Evolutionary conservation across 2,329 filamentous ascomycete species (phyloP).

Genomic region (Nigrospora oryzae): DNA sequence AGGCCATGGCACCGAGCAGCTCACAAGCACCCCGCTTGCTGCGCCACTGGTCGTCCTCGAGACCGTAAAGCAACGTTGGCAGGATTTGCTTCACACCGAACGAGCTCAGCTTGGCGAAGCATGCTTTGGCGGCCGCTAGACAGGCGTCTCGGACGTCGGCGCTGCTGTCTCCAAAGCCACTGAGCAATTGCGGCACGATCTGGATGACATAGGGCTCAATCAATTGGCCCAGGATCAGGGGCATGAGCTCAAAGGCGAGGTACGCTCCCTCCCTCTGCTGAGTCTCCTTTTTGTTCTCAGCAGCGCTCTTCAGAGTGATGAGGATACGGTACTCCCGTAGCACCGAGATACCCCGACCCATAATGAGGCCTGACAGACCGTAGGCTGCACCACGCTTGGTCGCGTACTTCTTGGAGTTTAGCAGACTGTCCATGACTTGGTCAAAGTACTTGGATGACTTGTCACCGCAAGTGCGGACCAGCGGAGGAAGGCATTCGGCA

Average conservation of each 20-base stretch:
- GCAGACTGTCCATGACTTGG: constrained; percentile 70
- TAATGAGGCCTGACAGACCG: constrained; percentile 82
- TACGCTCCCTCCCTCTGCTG: constrained; percentile 84
- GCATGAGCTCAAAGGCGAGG: constrained; percentile 83
- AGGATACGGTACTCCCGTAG: constrained; percentile 82
- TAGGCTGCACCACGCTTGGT: constrained; percentile 88
- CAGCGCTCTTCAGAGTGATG: constrained; percentile 67
- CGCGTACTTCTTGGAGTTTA: constrained; percentile 88
- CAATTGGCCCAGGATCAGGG: constrained; percentile 73
- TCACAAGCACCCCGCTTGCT: constrained; percentile 98
- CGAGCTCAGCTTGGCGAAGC: constrained; percentile 86
- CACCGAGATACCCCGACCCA: constrained; percentile 75
- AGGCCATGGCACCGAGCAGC: constrained; percentile 94
- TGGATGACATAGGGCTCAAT: constrained; percentile 98
- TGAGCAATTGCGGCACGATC: constrained; percentile 82
- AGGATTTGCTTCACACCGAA: constrained; percentile 94
- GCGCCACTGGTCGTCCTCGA: constrained; percentile 94
- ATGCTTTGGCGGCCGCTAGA: constrained; percentile 86
- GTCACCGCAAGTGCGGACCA: constrained; percentile 74
- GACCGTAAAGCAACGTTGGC: constrained; percentile 80
- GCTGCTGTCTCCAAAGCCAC: constrained; percentile 81
- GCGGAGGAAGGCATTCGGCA: constrained; percentile 82
- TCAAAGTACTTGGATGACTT: constrained; percentile 75
- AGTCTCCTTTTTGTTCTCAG: constrained; percentile 92
- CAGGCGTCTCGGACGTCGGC: constrained; percentile 88